A percentile compares a stretch with the other conserved stretches of the same genome.
Conservation (phyloP, 148 eudicot genomes). For the Pouteria glomerata region DNA sequence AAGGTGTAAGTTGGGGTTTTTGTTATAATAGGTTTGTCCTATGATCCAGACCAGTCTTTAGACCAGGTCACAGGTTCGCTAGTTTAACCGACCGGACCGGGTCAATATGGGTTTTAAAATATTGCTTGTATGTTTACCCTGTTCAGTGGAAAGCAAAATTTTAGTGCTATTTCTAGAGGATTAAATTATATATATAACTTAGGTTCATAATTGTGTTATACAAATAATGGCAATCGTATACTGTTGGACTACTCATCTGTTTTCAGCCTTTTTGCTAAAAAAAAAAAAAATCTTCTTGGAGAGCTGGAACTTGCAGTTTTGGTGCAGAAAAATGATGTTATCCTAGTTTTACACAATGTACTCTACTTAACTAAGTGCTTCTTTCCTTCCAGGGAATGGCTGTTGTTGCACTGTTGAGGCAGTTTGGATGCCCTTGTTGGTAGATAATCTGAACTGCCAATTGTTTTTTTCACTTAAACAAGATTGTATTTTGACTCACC, state of each 20-base stretch:
- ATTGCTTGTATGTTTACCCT: too few species aligned
- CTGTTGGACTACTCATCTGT: background rate
- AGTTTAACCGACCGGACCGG: too few species aligned
- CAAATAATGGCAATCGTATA: too few species aligned
- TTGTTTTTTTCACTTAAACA: background rate
- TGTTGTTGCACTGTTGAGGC: conserved; percentile 84
- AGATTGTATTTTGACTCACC: background rate
- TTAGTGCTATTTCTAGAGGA: too few species aligned
- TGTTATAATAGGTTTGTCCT: too few species aligned
- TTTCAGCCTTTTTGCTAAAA: background rate
- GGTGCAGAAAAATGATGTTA: background rate
- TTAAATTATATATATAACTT: too few species aligned
- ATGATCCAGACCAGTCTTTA: too few species aligned
- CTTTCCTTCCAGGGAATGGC: conserved; percentile 59
- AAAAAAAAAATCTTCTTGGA: background rate
- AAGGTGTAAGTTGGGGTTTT: too few species aligned
- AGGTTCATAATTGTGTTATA: too few species aligned
- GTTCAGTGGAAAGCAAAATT: too few species aligned
- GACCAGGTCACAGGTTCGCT: too few species aligned
- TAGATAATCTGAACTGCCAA: conserved; percentile 22
- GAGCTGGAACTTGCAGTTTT: background rate
- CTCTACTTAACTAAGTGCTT: background rate
- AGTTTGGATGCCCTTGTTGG: conserved; percentile 95
- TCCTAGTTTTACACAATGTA: background rate
- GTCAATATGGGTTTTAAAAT: too few species aligned